A percentile compares a stretch with the other conserved stretches of the same genome.
phyloP scores from a whole-genome alignment of 169 alveolate genomes.

The Cryptosporidium sp. region DNA sequence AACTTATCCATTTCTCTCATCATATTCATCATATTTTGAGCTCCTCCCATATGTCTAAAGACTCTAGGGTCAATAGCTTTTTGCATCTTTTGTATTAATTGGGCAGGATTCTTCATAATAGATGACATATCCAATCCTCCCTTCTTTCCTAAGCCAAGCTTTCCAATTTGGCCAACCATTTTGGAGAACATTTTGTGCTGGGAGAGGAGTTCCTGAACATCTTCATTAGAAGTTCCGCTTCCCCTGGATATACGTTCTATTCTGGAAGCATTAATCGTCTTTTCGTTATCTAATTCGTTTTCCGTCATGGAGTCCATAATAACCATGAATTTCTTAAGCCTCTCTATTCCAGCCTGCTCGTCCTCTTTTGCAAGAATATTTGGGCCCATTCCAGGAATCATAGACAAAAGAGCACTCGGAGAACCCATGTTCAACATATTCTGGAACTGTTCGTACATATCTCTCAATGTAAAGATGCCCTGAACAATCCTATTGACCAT shows the following conservation, averaged over 20 bases:
- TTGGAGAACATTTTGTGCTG: conserved; percentile 95
- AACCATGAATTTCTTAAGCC: conserved; percentile 94
- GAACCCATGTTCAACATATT: conserved; percentile 96
- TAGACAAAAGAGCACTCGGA: conserved; percentile 92
- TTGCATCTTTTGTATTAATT: conserved; percentile 93
- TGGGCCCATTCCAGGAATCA: conserved; percentile 94
- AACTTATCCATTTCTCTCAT: conserved; percentile 89
- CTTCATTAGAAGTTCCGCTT: conserved; percentile 92
- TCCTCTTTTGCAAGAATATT: conserved; percentile 92
- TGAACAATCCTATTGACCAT: conserved; percentile 92
- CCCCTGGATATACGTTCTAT: conserved; percentile 95
- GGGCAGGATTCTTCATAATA: conserved; percentile 94
- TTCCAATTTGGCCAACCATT: conserved; percentile 97
- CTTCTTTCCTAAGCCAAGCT: conserved; percentile 92
- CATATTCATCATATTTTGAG: conserved; percentile 93
- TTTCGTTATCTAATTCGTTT: conserved; percentile 93
- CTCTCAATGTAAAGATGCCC: conserved; percentile 95
- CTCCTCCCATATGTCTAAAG: conserved; percentile 96
- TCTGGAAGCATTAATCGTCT: conserved; percentile 91
- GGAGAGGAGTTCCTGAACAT: conserved; percentile 92
- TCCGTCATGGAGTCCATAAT: conserved; percentile 98
- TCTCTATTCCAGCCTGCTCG: conserved; percentile 96
- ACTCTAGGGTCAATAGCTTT: conserved; percentile 95
- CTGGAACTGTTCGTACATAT: conserved; percentile 96
- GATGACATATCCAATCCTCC: conserved; percentile 86